These are phyloP conservation scores for Ambrosia hybrid DNA, from an alignment of 140 eudicot genomes.

Conservation along the genomic window DNA sequence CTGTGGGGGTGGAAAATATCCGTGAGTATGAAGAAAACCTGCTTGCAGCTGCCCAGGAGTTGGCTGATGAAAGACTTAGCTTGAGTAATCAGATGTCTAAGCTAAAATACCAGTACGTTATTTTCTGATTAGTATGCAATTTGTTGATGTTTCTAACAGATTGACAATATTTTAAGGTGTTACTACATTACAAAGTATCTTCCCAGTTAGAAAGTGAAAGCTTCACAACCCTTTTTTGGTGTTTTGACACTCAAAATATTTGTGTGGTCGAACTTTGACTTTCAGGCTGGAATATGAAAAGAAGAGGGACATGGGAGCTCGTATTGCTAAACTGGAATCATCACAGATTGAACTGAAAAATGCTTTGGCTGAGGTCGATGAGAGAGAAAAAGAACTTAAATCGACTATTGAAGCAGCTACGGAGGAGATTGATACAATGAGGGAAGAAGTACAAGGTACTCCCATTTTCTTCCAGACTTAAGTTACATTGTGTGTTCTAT, in stretches of 20 bases:
- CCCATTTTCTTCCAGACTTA: neutral
- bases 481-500: neutral
- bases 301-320: conserved; percentile 90
- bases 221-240: neutral
- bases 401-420: conserved; percentile 62
- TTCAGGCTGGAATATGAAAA: conserved; percentile 92
- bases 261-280: conserved; percentile 6
- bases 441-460: conserved; percentile 71
- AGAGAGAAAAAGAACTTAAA: conserved; percentile 60
- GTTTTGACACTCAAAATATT: neutral
- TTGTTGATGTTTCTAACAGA: neutral
- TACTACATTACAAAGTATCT: too few species aligned
- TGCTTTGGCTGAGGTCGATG: conserved; percentile 54
- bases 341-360: conserved; percentile 51
- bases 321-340: conserved; percentile 72
- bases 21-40: conserved; percentile 97
- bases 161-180: neutral
- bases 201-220: too few species aligned
- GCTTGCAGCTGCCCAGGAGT: conserved; percentile 75
- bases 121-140: conserved; percentile 6
- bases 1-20: conserved; percentile 92
- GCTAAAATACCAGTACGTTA: conserved; percentile 91
- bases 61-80: conserved; percentile 75
- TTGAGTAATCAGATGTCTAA: conserved; percentile 88
- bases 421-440: conserved; percentile 62